phyloP scores from a whole-genome alignment of 1,139 yeast species.

The Hyphopichia burtonii region DNA sequence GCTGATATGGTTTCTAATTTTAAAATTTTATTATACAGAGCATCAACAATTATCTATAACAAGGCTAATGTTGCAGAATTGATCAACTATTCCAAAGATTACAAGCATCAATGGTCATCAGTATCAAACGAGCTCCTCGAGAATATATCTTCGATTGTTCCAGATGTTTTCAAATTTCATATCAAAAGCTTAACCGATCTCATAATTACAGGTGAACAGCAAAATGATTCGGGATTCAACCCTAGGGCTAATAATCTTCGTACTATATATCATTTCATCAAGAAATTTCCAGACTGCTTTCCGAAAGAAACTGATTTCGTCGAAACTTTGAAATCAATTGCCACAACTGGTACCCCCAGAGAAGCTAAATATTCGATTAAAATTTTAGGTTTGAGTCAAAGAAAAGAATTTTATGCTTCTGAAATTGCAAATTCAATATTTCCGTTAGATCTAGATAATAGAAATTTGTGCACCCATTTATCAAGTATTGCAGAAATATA shows the following conservation, averaged over 20 bases:
- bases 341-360: slow-evolving; percentile 52
- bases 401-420: slow-evolving; percentile 37
- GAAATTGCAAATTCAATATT: slow-evolving; percentile 43
- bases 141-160: slow-evolving; percentile 59
- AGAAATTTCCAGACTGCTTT: slow-evolving; percentile 42
- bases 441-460: slow-evolving; percentile 46
- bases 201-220: slow-evolving; percentile 20
- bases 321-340: slow-evolving; percentile 42
- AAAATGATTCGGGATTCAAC: slow-evolving; percentile 4
- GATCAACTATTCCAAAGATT: slow-evolving; percentile 45
- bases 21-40: slow-evolving; percentile 57
- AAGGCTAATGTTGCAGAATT: slow-evolving; percentile 60
- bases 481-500: slow-evolving; percentile 64
- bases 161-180: slow-evolving; percentile 65
- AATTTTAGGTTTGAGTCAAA: slow-evolving; percentile 49
- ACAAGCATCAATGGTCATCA: slow-evolving; percentile 24
- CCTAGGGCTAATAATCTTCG: slow-evolving; percentile 35
- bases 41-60: slow-evolving; percentile 64
- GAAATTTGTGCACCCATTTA: slow-evolving; percentile 53
- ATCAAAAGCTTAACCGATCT: slow-evolving; percentile 48
- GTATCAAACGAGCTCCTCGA: slow-evolving; percentile 56
- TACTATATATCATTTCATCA: slow-evolving; percentile 61
- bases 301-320: slow-evolving; percentile 37
- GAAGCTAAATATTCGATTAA: slow-evolving; percentile 70
- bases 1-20: slow-evolving; percentile 52